These are phyloP conservation scores for Rhizomucor miehei DNA, from an alignment of 371 early-diverging fungal species.

Conservation along the genomic window DNA sequence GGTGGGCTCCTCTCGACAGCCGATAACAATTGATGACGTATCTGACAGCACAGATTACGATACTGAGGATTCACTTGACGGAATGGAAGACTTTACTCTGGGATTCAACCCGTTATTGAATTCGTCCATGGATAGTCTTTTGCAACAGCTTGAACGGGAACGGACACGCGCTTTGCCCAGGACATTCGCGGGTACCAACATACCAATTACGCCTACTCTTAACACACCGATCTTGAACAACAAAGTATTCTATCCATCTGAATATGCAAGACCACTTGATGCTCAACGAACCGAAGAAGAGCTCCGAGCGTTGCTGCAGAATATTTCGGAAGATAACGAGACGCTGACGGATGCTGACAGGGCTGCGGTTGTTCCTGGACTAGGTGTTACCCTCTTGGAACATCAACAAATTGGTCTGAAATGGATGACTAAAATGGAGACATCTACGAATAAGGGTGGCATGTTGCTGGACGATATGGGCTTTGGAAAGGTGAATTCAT, in stretches of 20 bases:
- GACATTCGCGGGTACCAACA: too few relatives aligned
- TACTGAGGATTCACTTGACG: too few relatives aligned
- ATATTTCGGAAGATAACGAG: constrained; percentile 30
- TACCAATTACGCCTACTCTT: too few relatives aligned
- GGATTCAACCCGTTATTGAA: neutral
- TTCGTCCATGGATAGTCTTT: too few relatives aligned
- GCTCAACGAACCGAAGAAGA: constrained; percentile 30
- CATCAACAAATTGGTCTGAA: constrained; percentile 67
- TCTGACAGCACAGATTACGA: too few relatives aligned
- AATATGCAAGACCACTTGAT: neutral
- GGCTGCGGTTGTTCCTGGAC: constrained; percentile 49
- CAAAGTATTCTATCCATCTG: neutral
- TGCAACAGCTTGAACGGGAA: neutral
- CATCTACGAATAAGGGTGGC: constrained; percentile 58
- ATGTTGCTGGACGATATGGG: constrained; percentile 77
- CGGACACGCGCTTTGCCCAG: too few relatives aligned
- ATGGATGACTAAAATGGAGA: constrained; percentile 63
- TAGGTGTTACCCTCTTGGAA: constrained; percentile 46
- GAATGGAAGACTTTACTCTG: neutral
- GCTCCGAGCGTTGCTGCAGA: constrained; percentile 41
- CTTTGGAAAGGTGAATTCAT: constrained; percentile 32
- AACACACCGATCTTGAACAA: too few relatives aligned
- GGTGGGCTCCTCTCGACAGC: neutral
- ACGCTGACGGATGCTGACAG: constrained; percentile 42
- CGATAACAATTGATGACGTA: too few relatives aligned